Conservation (phyloP, 768 basidiomycete species). For the Termitomyces sp. region DNA sequence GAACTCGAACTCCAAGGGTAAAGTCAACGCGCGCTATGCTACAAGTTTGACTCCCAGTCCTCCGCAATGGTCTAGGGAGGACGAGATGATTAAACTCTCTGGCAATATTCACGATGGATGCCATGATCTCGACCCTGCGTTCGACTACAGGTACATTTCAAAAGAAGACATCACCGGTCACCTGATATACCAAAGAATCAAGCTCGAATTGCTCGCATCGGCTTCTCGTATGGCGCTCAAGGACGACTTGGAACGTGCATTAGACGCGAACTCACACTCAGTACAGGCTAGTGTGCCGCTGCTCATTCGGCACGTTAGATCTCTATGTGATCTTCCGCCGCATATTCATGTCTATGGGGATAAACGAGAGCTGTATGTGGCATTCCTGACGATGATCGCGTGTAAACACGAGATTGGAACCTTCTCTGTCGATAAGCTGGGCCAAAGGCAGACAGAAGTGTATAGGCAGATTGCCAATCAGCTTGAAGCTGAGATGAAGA, state of each 20-base stretch:
- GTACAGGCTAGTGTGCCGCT: background rate
- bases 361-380: background rate
- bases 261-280: background rate
- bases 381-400: background rate
- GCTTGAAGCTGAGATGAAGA: constrained; percentile 1
- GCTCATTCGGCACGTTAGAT: background rate
- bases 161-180: background rate
- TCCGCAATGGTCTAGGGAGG: background rate
- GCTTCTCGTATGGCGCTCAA: background rate
- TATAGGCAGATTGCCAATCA: constrained; percentile 1
- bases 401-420: background rate
- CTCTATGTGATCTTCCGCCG: background rate
- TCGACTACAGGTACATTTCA: constrained; percentile 2
- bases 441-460: background rate
- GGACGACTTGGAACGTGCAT: background rate
- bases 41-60: background rate
- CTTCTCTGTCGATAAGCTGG: background rate
- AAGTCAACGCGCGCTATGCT: background rate
- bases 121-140: background rate
- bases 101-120: background rate
- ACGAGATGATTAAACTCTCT: background rate
- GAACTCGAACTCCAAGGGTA: background rate
- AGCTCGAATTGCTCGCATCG: background rate
- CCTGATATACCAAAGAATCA: background rate
- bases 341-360: background rate